Evolutionary conservation across 1,284 basidiomycete genomes (phyloP), one percentile per base, ranked within the genome.

Genomic region (Ustilago esculenta): DNA sequence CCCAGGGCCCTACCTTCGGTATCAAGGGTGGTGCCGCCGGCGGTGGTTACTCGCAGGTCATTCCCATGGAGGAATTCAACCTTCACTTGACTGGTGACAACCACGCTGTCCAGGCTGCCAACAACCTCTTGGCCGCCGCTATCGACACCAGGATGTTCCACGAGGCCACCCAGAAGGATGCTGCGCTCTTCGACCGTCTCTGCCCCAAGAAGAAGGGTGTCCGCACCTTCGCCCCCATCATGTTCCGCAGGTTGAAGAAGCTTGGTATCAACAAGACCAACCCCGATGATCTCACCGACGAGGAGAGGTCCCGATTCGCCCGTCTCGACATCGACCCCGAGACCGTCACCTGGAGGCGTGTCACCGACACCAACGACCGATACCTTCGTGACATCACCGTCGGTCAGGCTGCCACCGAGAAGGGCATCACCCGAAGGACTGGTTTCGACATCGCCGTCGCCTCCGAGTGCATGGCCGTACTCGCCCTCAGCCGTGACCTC

Each of bases 1-100:
- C 92, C 83, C 95, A 99, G 83, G 95, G 96, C 15, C 95, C 95
- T 25, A 98, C 95, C 0, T 99, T 98, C 81, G 95, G 96, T 81
- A 97, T 99, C 86, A 99, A 99, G 85, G 95, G 95, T 76, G 96
- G 96, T 79, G 96, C 95, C 29, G 95, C 95, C 49, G 95, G 96
- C 51, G 95, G 95, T 73, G 95, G 95, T 57, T 99, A 98, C 86
- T 94, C 92, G 81, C 95, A 98, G 83, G 92, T 98, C 77, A 98
- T 98, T 84, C 94, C 94, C 48, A 97, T 97, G 94, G 94, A 97
- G 80, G 94, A 97, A 89, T 96, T 96, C 83, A 96, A 95, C 82
- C 84, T 95, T 54, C 96, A 98, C 83, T 85, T 98, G 81, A 99
- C 95, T 34, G 95, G 95, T 74, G 95, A 98, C 84, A 98, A 98